Evolutionary conservation across 176 grass and related monocot species (phyloP).

Genomic region (Pontederia crassipes): DNA sequence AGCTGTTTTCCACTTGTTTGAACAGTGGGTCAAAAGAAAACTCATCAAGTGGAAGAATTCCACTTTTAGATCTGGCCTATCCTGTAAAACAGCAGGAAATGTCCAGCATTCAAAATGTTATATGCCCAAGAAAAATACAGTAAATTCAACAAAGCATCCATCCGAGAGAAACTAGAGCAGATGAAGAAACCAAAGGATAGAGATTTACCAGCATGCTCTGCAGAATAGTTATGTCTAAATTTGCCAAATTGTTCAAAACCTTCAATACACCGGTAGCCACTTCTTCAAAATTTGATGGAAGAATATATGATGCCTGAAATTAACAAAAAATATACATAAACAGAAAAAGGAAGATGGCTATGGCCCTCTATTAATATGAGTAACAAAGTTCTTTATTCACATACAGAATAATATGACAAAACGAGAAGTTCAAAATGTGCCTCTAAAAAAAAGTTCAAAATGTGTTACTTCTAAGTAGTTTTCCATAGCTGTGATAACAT

Average conservation of each 20-base stretch:
- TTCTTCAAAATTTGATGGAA: conserved; percentile 99
- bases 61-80: conserved; percentile 94
- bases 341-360: background rate
- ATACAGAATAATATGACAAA: too few species aligned
- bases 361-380: too few species aligned
- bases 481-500: too few species aligned
- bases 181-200: conserved; percentile 6
- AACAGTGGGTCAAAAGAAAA: conserved; percentile 94
- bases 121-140: conserved; percentile 6
- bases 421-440: too few species aligned
- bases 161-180: conserved; percentile 1
- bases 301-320: conserved; percentile 60
- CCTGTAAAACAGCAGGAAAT: conserved; percentile 31
- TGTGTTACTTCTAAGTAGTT: too few species aligned
- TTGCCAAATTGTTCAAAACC: conserved; percentile 90
- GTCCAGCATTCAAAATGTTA: background rate
- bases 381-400: too few species aligned
- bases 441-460: too few species aligned
- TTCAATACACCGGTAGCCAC: conserved; percentile 93
- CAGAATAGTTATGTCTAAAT: conserved; percentile 78
- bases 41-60: conserved; percentile 99
- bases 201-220: conserved; percentile 90
- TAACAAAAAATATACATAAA: conserved; percentile 6
- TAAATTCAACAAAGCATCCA: conserved; percentile 6
- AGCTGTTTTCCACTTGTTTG: conserved; percentile 81